phyloP scores from a whole-genome alignment of 257 asterid species.

The Anisodus tanguticus region DNA sequence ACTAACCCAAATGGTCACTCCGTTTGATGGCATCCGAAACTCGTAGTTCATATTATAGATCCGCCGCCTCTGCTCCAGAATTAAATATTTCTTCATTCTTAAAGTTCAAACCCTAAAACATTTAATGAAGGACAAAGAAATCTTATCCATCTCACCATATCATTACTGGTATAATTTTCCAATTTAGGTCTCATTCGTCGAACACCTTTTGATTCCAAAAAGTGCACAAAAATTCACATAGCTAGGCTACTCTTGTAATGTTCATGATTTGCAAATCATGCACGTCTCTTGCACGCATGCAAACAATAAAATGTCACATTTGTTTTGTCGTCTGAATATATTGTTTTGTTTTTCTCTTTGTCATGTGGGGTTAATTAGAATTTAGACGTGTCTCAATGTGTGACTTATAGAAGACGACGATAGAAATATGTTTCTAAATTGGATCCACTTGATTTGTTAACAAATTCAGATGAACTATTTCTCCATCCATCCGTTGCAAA shows the following conservation, averaged over 20 bases:
- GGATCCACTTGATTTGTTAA: background rate
- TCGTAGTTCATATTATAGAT: too few species aligned
- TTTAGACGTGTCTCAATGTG: background rate
- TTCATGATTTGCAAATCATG: background rate
- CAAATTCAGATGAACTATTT: background rate
- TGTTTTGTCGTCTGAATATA: constrained; percentile 6
- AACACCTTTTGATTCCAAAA: background rate
- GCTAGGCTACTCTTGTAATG: background rate
- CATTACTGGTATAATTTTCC: background rate
- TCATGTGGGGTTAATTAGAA: background rate
- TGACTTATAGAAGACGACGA: background rate
- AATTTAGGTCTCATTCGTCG: background rate
- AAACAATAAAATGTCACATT: background rate
- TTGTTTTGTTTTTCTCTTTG: background rate
- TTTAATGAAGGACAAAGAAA: too few species aligned
- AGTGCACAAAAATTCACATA: background rate
- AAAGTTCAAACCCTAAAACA: too few species aligned
- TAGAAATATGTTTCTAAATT: too few species aligned
- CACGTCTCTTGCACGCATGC: background rate
- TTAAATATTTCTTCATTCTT: too few species aligned
- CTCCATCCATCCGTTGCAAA: background rate
- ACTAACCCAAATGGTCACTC: background rate
- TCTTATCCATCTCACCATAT: background rate
- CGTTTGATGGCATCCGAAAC: too few species aligned
- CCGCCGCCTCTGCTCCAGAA: too few species aligned